These are phyloP conservation scores for Gossypium turneri DNA, from an alignment of 345 rosid species.

Conservation along the genomic window DNA sequence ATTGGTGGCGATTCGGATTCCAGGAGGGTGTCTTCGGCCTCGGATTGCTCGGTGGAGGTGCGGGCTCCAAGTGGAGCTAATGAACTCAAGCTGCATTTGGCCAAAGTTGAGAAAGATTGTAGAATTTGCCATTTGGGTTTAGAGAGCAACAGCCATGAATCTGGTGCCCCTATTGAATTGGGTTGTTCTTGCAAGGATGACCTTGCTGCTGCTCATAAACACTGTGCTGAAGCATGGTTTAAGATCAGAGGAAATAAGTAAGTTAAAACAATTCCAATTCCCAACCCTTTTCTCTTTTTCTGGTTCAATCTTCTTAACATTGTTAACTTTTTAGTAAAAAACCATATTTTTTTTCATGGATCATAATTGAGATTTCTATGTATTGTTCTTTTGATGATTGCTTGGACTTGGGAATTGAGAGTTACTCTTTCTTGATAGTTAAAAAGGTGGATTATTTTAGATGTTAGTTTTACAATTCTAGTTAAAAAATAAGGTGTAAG, in stretches of 20 bases:
- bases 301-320: neutral
- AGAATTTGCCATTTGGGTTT: conserved; percentile 89
- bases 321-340: neutral
- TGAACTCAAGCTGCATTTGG: conserved; percentile 44
- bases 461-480: neutral
- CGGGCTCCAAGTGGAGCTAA: conserved; percentile 29
- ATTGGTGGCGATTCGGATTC: conserved; percentile 30
- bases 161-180: conserved; percentile 60
- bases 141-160: conserved; percentile 62
- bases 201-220: conserved; percentile 90
- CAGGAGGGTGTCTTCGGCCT: conserved; percentile 55
- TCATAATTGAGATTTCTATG: neutral
- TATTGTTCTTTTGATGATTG: conserved; percentile 11
- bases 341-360: neutral
- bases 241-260: conserved; percentile 92
- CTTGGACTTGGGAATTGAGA: neutral
- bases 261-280: conserved; percentile 21
- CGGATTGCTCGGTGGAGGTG: conserved; percentile 59
- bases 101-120: conserved; percentile 56
- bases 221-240: conserved; percentile 98
- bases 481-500: conserved; percentile 4
- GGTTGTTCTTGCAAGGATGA: conserved; percentile 94
- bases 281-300: neutral
- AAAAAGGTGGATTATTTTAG: neutral
- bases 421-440: neutral